Evolutionary conservation across 2,329 filamentous ascomycete species (phyloP), one percentile per base, ranked within the genome.

Genomic region (Alternaria brassicae): DNA sequence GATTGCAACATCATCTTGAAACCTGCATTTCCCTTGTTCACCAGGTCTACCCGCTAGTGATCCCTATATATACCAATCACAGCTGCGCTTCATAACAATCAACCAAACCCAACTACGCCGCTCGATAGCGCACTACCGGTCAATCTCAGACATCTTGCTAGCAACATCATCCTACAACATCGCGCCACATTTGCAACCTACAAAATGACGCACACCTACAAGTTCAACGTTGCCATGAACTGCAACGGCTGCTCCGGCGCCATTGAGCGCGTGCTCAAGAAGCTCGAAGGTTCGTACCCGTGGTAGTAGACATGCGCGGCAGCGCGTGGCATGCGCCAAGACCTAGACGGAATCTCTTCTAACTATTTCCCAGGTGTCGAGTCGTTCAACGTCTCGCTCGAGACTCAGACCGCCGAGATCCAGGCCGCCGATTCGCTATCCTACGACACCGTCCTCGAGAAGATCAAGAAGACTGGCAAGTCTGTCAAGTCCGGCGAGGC

Each of bases 231-330:
- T 79, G 85, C 83, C 80, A 99, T 99, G 95, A 91, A 84, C 85
- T 99, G 95, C 83, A 88, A 91, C 77, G 95, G 95, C 79, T 99
- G 95, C 89, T 97, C 93, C 44, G 93, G 93, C 74, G 95, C 95
- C 68, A 86, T 99, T 42, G 91, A 96, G 81, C 87, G 93, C 52
- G 93, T 97, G 44, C 88, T 99, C 66, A 94, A 91, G 83, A 97
- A 92, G 83, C 88, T 96, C 2, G 90, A 96, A 19, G 93, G 93
- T 96, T 77, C 66, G 86, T 80, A 10, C 39, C 15, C 4, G 21
- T 53, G 17, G 39, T 54, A 25, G 52, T 54, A 32, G 40, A 40
- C 51, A 41, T 32, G 48, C 51, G n/a, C 41, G n/a, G 21, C n/a
- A 12, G 13, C 28, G 45, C 12, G 37, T 27, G 12, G 39, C 28